Evolutionary conservation across 1,139 yeast genomes (phyloP), one percentile per base, ranked within the genome.

Genomic region (Scheffersomyces cryptocercus): DNA sequence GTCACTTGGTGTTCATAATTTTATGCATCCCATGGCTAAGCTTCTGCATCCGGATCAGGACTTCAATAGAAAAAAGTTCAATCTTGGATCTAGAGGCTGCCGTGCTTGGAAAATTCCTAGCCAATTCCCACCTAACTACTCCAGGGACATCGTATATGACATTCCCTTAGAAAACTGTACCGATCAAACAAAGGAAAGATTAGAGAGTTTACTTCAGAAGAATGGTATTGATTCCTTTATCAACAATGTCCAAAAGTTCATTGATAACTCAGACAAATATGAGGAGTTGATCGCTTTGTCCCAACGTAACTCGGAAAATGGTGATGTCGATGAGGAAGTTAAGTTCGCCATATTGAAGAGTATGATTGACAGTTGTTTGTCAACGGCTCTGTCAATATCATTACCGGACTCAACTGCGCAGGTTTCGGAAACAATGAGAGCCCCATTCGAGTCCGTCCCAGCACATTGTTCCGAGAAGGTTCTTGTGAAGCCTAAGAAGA

Each of bases 21-120:
- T 49, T 40, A 41, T 44, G 3, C 77, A 71, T 44, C 68, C 75
- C 14, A 59, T 68, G 58, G 62, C 60, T 14, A 70, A 65, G 46
- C 55, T 68, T 29, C 41, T 46, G 13, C 46, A 49, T 28, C 69
- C 70, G 7, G 47, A 50, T 10, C 40, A 44, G 16, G 30, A 36
- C 13, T 49, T 47, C 37, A 35, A 42, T 11, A 28, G 37, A 29
- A 39, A 12, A 14, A 33, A 26, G 16, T 36, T 36, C n/a, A 24
- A 14, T 12, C 29, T 24, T 13, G 15, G 8, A 15, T 8, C 28
- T 33, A 38, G 28, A n/a, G 15, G 34, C 28, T 16, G 20, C 6
- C 20, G 37, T 13, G 9, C 20, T 29, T 32, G 32, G 13, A 33
- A 34, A 6, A 11, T 14, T 20, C 37, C 20, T 38, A 14, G 13